Evolutionary conservation across 2,329 filamentous ascomycete species (phyloP).

Genomic region (Paramyrothecium roridum): DNA sequence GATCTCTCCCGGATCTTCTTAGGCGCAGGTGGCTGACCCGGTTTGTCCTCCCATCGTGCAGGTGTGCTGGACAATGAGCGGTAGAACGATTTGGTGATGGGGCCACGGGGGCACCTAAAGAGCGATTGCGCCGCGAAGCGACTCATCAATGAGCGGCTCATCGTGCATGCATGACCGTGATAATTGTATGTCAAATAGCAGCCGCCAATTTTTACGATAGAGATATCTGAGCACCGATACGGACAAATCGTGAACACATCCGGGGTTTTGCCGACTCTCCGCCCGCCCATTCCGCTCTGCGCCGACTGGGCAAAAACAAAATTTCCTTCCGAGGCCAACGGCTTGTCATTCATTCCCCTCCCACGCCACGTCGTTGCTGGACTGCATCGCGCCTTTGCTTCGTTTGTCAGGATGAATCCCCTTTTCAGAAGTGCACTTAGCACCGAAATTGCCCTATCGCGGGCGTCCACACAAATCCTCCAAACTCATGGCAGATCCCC

Average conservation of each 20-base stretch:
- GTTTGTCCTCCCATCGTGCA: constrained; percentile 20
- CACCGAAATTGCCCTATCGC: constrained; percentile 37
- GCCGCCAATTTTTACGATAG: constrained; percentile 21
- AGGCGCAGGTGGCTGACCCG: constrained; percentile 12
- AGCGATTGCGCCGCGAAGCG: constrained; percentile 39
- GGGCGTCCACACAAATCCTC: constrained; percentile 34
- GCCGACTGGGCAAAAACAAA: constrained; percentile 36
- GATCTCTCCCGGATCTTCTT: constrained; percentile 17
- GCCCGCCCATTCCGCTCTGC: constrained; percentile 27
- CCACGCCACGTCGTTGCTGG: constrained; percentile 18
- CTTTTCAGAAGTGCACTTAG: constrained; percentile 39
- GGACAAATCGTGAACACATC: constrained; percentile 12
- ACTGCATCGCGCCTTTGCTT: constrained; percentile 18
- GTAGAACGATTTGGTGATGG: constrained; percentile 13
- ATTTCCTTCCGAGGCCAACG: constrained; percentile 29
- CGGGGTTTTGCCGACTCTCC: constrained; percentile 31
- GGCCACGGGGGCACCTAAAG: constrained; percentile 19
- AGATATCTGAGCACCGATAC: constrained; percentile 1
- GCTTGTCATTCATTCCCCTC: constrained; percentile 17
- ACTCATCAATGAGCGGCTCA: constrained; percentile 41
- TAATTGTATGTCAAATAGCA: neutral
- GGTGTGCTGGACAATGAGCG: constrained; percentile 39
- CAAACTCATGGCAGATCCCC: constrained; percentile 40
- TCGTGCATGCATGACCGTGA: constrained; percentile 28
- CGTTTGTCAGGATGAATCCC: constrained; percentile 41